Evolutionary conservation across 805 yeast genomes (phyloP).

Genomic region (Pichia sporocuriosa): DNA sequence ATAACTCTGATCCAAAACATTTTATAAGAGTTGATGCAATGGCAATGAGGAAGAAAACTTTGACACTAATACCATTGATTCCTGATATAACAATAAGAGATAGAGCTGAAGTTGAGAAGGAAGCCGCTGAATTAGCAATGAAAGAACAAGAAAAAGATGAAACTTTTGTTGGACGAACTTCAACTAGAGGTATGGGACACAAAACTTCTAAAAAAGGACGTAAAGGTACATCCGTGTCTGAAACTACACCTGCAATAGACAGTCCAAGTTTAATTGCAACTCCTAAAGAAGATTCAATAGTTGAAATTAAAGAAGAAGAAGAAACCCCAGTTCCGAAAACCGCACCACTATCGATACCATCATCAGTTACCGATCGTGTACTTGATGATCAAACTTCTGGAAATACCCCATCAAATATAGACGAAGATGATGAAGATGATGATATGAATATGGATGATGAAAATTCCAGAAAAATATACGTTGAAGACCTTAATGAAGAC

Average conservation of each 20-base stretch:
- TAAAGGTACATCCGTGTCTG: constrained; percentile 26
- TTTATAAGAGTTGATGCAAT: constrained; percentile 85
- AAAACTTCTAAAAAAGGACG: constrained; percentile 33
- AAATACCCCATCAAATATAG: not conserved
- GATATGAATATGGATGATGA: constrained; percentile 21
- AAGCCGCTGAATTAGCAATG: constrained; percentile 37
- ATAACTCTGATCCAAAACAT: constrained; percentile 92
- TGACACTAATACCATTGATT: constrained; percentile 68
- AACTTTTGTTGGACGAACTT: constrained; percentile 24
- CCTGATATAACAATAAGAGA: constrained; percentile 82
- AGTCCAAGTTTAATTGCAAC: not conserved
- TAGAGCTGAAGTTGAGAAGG: constrained; percentile 64
- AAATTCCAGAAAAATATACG: constrained; percentile 2
- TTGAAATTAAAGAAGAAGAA: not conserved
- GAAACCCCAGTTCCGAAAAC: not conserved
- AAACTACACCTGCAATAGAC: not conserved
- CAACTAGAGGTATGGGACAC: constrained; percentile 30
- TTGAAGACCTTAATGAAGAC: constrained; percentile 19
- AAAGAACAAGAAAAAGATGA: constrained; percentile 32
- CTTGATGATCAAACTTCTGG: not conserved
- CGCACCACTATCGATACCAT: not conserved
- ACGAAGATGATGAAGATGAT: constrained; percentile 5
- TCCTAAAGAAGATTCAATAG: not conserved
- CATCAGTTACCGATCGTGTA: not conserved
- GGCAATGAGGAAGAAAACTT: constrained; percentile 91